Percentiles rank a stretch among this genome's conserved stretches.
Evolutionary conservation across 305 asterid species (phyloP).

Genomic region (Striga hermonthica): DNA sequence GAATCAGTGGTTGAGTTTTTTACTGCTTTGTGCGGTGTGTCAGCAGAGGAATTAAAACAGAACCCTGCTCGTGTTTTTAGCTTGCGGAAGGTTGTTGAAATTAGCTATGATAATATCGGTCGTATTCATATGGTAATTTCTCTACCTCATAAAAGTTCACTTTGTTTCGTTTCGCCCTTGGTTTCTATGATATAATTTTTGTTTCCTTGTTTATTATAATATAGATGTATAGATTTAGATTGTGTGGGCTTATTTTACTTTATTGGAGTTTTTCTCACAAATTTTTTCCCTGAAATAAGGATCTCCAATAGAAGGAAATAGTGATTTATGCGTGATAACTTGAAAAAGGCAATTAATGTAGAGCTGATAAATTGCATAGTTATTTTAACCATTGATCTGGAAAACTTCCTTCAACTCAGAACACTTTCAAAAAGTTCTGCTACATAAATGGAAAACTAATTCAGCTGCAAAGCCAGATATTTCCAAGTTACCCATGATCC

Average conservation of each 20-base stretch:
- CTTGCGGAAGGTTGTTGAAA: constrained; percentile 93
- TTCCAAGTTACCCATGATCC: neutral
- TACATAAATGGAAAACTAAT: constrained; percentile 14
- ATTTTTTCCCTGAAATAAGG: neutral
- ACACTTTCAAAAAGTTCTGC: constrained; percentile 1
- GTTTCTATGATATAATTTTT: constrained; percentile 10
- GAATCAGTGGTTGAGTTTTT: constrained; percentile 96
- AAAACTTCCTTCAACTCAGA: constrained; percentile 1
- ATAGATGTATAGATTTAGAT: constrained; percentile 16
- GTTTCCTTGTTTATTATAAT: constrained; percentile 14
- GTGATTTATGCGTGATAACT: neutral
- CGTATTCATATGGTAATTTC: constrained; percentile 93
- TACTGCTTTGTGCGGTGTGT: constrained; percentile 81
- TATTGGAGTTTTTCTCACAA: too few species aligned
- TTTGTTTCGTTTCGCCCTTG: constrained; percentile 2
- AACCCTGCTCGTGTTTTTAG: constrained; percentile 88
- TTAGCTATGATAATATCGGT: constrained; percentile 96
- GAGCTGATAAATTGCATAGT: neutral
- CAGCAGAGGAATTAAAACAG: constrained; percentile 95
- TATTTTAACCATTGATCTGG: neutral
- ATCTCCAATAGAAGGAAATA: constrained; percentile 24
- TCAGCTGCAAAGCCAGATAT: neutral
- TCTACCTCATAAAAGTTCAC: constrained; percentile 30
- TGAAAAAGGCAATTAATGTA: constrained; percentile 1
- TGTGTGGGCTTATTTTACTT: constrained; percentile 9